Evolutionary conservation across 1,139 yeast genomes (phyloP).

Genomic region (Candida glucosophila): DNA sequence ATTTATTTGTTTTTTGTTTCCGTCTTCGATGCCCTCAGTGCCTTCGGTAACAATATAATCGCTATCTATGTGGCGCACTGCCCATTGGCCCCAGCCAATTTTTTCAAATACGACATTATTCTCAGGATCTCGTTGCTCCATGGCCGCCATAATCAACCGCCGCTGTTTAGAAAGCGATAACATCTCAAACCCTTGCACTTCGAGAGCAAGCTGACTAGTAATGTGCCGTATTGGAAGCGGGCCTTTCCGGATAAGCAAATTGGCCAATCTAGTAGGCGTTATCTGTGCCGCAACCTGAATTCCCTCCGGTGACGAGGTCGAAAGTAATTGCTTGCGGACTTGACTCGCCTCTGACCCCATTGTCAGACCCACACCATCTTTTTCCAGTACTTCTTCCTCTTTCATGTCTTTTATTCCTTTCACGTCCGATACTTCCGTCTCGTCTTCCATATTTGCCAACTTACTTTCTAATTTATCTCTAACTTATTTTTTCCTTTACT

Average conservation of each 20-base stretch:
- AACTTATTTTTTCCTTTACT: no score
- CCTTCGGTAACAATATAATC: constrained; percentile 43
- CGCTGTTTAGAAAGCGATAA: constrained; percentile 83
- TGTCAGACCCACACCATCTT: constrained; percentile 1
- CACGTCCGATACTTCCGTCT: constrained; percentile 1
- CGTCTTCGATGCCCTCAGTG: constrained; percentile 14
- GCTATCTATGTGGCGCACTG: constrained; percentile 52
- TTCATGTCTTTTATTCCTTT: not conserved
- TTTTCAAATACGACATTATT: constrained; percentile 73
- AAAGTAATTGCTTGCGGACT: constrained; percentile 26
- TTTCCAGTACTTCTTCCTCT: not conserved
- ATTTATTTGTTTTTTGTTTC: constrained; percentile 26
- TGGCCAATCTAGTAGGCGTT: constrained; percentile 72
- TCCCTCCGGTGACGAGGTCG: constrained; percentile 83
- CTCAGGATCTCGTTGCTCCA: constrained; percentile 56
- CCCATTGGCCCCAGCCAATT: constrained; percentile 99
- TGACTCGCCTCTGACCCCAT: constrained; percentile 1
- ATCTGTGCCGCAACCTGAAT: constrained; percentile 83
- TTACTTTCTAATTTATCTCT: no score
- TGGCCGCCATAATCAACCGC: constrained; percentile 79
- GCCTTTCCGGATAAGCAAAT: constrained; percentile 61
- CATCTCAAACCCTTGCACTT: constrained; percentile 73
- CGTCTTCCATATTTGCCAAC: not conserved
- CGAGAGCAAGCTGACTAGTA: constrained; percentile 66
- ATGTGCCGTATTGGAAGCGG: constrained; percentile 89